Percentiles rank a stretch among this genome's conserved stretches.
phyloP scores from a whole-genome alignment of 768 basidiomycete species.

The Xanthoconium stramineum region DNA sequence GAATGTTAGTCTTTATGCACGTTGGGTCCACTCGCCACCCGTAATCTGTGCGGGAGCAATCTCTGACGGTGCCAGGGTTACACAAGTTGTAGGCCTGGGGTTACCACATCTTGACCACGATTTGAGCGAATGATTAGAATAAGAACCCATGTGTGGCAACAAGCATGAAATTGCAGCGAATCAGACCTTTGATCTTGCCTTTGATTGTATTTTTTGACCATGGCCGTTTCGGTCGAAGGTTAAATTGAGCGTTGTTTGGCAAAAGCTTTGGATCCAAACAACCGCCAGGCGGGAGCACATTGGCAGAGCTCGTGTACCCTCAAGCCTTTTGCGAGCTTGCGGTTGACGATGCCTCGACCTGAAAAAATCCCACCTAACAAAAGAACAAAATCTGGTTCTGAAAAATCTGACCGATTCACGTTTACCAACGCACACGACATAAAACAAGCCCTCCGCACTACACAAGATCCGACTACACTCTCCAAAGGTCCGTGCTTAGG shows the following conservation, averaged over 20 bases:
- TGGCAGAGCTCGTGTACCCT: no score
- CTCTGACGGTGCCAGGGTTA: no score
- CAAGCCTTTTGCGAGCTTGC: background rate
- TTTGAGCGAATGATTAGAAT: no score
- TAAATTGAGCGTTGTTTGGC: conserved; percentile 18
- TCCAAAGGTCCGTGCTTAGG: conserved; percentile 21
- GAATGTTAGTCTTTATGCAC: background rate
- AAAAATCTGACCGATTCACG: conserved; percentile 3
- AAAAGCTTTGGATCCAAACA: conserved; percentile 28
- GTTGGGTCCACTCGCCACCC: background rate
- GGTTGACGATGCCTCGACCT: conserved; percentile 15
- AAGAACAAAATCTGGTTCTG: conserved; percentile 19
- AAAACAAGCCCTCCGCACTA: conserved; percentile 12
- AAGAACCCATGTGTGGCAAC: no score
- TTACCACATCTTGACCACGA: background rate
- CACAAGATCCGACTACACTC: conserved; percentile 12
- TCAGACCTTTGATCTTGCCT: no score
- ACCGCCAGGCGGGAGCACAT: background rate
- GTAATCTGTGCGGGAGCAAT: no score
- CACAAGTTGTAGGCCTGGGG: no score
- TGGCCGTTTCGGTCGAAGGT: no score
- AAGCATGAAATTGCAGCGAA: no score
- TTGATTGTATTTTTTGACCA: no score
- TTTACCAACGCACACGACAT: conserved; percentile 26
- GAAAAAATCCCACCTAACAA: conserved; percentile 17